Evolutionary conservation across 2,329 filamentous ascomycete genomes (phyloP).

Genomic region (Diaporthe velutina): DNA sequence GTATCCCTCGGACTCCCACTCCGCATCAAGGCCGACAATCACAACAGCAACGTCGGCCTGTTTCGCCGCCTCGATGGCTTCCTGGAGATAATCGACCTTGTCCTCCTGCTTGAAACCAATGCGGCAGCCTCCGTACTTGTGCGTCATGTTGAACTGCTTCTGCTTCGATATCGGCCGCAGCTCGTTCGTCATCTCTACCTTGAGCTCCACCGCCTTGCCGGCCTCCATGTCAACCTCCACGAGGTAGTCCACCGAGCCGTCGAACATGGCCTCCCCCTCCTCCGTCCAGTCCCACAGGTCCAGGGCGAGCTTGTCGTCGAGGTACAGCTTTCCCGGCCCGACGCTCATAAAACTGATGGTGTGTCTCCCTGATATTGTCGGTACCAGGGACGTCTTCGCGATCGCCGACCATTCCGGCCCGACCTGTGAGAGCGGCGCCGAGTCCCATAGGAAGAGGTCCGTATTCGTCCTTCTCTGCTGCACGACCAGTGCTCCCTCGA

Average conservation of each 20-base stretch:
- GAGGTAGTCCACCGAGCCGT: constrained; percentile 74
- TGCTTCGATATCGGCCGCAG: constrained; percentile 72
- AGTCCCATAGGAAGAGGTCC: constrained; percentile 79
- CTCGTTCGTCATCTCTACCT: constrained; percentile 76
- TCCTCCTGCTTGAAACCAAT: constrained; percentile 79
- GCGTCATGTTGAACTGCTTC: constrained; percentile 66
- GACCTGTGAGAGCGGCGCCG: constrained; percentile 70
- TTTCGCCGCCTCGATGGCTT: constrained; percentile 73
- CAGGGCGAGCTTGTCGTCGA: constrained; percentile 70
- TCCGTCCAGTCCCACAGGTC: constrained; percentile 79
- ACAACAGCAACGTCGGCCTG: constrained; percentile 76
- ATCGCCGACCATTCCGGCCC: constrained; percentile 75
- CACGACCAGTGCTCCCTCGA: constrained; percentile 68
- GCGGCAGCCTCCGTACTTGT: constrained; percentile 78
- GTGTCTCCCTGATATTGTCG: constrained; percentile 71
- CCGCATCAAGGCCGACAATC: constrained; percentile 77
- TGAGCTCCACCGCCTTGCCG: constrained; percentile 70
- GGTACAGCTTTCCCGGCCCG: constrained; percentile 71
- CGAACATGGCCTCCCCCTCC: constrained; percentile 79
- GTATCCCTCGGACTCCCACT: constrained; percentile 83
- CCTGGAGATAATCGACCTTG: constrained; percentile 70
- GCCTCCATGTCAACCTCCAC: constrained; percentile 72
- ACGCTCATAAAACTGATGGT: constrained; percentile 78
- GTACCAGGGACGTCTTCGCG: constrained; percentile 71
- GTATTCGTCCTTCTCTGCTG: constrained; percentile 73